phyloP scores from a whole-genome alignment of 2,329 filamentous ascomycete genomes.

The Verticillium albo-atrum region DNA sequence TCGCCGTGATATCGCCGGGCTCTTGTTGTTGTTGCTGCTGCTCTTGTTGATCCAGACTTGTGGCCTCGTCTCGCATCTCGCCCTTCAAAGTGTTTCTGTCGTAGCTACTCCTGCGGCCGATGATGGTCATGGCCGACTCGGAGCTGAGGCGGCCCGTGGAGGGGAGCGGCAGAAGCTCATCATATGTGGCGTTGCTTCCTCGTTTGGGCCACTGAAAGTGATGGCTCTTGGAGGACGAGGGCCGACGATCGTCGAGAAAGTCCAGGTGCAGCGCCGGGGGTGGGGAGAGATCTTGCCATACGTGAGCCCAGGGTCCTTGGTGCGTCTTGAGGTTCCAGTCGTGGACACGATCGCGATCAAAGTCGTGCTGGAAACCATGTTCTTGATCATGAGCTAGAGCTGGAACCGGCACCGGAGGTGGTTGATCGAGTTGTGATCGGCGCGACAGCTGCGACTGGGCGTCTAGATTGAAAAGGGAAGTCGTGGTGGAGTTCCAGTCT shows the following conservation, averaged over 20 bases:
- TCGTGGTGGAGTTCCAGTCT: constrained; percentile 1
- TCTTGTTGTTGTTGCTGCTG: background rate
- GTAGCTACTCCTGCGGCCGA: background rate
- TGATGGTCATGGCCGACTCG: constrained; percentile 1
- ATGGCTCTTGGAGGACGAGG: constrained; percentile 1
- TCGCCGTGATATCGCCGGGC: constrained; percentile 6
- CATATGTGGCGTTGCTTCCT: background rate
- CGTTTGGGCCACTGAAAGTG: background rate
- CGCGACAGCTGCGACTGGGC: background rate
- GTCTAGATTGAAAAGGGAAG: background rate
- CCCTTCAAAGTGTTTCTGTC: background rate
- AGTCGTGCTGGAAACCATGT: background rate
- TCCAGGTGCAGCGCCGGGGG: background rate
- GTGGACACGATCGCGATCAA: background rate
- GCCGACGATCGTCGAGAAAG: background rate
- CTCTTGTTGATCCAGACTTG: background rate
- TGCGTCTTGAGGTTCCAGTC: background rate
- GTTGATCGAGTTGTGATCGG: background rate
- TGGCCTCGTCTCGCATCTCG: background rate
- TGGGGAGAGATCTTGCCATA: background rate
- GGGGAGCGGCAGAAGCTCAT: background rate
- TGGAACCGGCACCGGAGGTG: background rate
- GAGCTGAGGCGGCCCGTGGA: background rate
- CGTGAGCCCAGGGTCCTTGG: background rate
- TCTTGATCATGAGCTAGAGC: background rate